A percentile compares a stretch with the other conserved stretches of the same genome.
These are phyloP conservation scores for Phaeophleospora eucalypticola DNA, from an alignment of 2,329 filamentous ascomycete species.

Conservation along the genomic window DNA sequence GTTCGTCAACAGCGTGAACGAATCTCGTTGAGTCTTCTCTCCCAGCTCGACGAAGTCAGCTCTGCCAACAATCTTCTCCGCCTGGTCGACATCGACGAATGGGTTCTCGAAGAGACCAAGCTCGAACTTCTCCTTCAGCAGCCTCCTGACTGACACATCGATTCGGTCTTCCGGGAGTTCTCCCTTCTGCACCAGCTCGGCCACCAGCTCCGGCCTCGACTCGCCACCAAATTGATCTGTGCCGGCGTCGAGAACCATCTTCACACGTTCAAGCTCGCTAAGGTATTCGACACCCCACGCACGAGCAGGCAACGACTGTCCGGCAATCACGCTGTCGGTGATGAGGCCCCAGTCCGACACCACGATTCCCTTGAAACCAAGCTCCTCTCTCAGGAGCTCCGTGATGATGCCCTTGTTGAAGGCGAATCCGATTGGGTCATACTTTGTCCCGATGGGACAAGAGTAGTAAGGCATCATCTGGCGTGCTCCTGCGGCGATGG, in stretches of 20 bases:
- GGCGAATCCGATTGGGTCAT: slow-evolving; percentile 47
- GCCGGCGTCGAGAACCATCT: slow-evolving; percentile 47
- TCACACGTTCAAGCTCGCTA: slow-evolving; percentile 40
- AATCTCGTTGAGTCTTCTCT: slow-evolving; percentile 36
- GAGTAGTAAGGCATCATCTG: slow-evolving; percentile 55
- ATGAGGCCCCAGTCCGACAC: slow-evolving; percentile 53
- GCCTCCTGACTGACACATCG: slow-evolving; percentile 44
- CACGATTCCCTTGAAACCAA: slow-evolving; percentile 51
- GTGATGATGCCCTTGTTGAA: slow-evolving; percentile 53
- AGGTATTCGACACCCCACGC: slow-evolving; percentile 51
- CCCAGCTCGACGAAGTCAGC: slow-evolving; percentile 40
- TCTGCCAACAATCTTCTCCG: slow-evolving; percentile 42
- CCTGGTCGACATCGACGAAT: slow-evolving; percentile 46
- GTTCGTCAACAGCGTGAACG: slow-evolving; percentile 38
- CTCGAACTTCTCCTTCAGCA: slow-evolving; percentile 50
- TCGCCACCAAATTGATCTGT: slow-evolving; percentile 54
- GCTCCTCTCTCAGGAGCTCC: slow-evolving; percentile 44
- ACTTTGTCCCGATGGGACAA: slow-evolving; percentile 45
- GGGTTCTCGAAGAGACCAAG: slow-evolving; percentile 52
- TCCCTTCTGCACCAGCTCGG: slow-evolving; percentile 43
- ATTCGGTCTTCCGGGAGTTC: slow-evolving; percentile 43
- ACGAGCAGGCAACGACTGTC: slow-evolving; percentile 46
- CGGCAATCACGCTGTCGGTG: slow-evolving; percentile 42
- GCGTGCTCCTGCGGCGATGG: slow-evolving; percentile 43
- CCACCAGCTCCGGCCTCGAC: slow-evolving; percentile 45